Percentiles rank a stretch among this genome's conserved stretches.
Evolutionary conservation across 345 rosid species (phyloP).

Genomic region (Limnanthes douglasii): DNA sequence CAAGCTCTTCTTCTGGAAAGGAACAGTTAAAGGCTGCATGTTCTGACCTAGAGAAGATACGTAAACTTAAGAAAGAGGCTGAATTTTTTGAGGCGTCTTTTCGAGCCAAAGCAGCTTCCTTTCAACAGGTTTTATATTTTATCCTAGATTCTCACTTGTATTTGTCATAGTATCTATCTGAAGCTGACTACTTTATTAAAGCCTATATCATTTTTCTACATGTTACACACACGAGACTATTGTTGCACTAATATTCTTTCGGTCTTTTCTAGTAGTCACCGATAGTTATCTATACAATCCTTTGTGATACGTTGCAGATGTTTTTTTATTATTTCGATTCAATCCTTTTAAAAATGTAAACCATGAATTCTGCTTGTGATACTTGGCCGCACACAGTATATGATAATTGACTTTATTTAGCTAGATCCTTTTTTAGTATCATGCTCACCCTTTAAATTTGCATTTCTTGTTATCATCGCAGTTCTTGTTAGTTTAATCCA

Average conservation of each 20-base stretch:
- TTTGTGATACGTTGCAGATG: too few species aligned
- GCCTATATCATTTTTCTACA: neutral
- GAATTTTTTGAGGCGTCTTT: slow-evolving; percentile 95
- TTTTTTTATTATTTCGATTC: too few species aligned
- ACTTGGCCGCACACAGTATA: neutral
- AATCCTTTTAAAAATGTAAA: too few species aligned
- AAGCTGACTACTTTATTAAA: too few species aligned
- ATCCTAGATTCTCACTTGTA: too few species aligned
- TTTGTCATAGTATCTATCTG: neutral
- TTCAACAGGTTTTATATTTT: slow-evolving; percentile 40
- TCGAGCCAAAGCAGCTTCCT: slow-evolving; percentile 84
- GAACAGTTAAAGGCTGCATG: slow-evolving; percentile 89
- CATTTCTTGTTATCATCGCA: neutral
- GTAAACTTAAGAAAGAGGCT: slow-evolving; percentile 97
- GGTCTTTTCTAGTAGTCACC: too few species aligned
- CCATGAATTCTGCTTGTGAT: neutral
- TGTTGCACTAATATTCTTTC: neutral
- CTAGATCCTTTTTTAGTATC: neutral
- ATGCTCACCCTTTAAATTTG: neutral
- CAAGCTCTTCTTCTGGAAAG: slow-evolving; percentile 70
- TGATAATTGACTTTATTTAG: neutral
- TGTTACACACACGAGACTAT: neutral
- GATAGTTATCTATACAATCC: too few species aligned
- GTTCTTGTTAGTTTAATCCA: slow-evolving; percentile 2
- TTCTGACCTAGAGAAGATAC: slow-evolving; percentile 87